These are phyloP conservation scores for Combretum micranthum DNA, from an alignment of 345 rosid species.

Conservation along the genomic window DNA sequence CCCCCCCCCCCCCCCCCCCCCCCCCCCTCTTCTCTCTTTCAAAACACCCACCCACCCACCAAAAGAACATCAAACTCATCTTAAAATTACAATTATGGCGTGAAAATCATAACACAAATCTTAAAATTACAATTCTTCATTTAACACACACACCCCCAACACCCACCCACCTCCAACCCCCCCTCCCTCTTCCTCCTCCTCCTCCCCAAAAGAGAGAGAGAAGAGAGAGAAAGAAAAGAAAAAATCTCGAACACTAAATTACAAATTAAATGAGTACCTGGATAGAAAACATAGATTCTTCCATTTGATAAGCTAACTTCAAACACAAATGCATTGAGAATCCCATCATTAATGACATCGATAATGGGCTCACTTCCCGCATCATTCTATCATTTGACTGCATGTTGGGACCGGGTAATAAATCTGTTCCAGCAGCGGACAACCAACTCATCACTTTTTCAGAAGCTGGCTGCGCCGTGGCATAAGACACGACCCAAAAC, in stretches of 20 bases:
- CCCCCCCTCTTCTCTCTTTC: too few species aligned
- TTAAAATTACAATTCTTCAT: too few species aligned
- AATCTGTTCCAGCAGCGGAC: conserved; percentile 73
- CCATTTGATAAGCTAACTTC: conserved; percentile 77
- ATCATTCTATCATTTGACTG: conserved; percentile 76
- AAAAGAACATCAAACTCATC: too few species aligned
- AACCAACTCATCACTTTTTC: conserved; percentile 82
- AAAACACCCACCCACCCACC: too few species aligned
- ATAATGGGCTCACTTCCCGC: conserved; percentile 93
- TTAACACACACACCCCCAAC: too few species aligned
- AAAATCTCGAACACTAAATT: not conserved
- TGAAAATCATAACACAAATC: too few species aligned
- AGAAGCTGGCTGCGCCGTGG: conserved; percentile 94
- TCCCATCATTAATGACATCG: conserved; percentile 85
- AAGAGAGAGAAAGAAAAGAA: not conserved
- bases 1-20: too few species aligned
- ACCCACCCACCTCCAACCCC: too few species aligned
- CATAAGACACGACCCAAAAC: conserved; percentile 98
- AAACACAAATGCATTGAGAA: conserved; percentile 75
- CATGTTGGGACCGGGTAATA: conserved; percentile 47
- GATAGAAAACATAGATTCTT: conserved; percentile 73
- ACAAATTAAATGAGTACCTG: conserved; percentile 45
- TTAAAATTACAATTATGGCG: too few species aligned
- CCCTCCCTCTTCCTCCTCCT: too few species aligned
- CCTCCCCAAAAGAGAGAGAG: not conserved